Percentiles rank a stretch among this genome's conserved stretches.
phyloP scores from a whole-genome alignment of 306 rosid genomes.

The Cucumis sativus region Cucumber_9930_V3 NC_026659.2:20501-21000 shows the following conservation, averaged over 20 bases:
- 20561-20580: background rate
- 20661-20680: background rate
- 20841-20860: background rate
- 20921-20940: too few species aligned
- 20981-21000: too few species aligned
- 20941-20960: too few species aligned
- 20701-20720: constrained; percentile 18
- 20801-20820: too few species aligned
- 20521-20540: background rate
- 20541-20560: background rate
- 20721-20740: constrained; percentile 95
- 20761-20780: constrained; percentile 72
- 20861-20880: too few species aligned
- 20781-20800: constrained; percentile 31
- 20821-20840: too few species aligned
- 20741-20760: constrained; percentile 95
- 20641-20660: background rate
- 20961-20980: too few species aligned
- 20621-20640: background rate
- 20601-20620: background rate
- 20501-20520: background rate
- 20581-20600: background rate
- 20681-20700: background rate
- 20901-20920: too few species aligned
- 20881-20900: too few species aligned